Evolutionary conservation across 768 basidiomycete genomes (phyloP).

Genomic region (Scleroderma bovista): DNA sequence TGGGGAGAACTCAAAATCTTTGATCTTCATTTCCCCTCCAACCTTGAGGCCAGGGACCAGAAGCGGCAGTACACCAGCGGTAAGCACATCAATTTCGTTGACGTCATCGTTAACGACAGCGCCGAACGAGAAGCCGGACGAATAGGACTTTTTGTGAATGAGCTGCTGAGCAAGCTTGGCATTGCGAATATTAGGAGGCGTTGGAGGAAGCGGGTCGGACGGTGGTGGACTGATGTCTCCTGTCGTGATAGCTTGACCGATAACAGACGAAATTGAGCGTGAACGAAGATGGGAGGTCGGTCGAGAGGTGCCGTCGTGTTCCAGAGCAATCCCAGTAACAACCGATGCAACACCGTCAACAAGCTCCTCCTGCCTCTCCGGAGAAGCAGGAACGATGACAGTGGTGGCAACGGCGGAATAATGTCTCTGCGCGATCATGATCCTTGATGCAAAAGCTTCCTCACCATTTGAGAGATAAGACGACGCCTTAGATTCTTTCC

Average conservation of each 20-base stretch:
- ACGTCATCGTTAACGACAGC: slow-evolving; percentile 44
- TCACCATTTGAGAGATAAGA: slow-evolving; percentile 49
- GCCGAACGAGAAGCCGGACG: slow-evolving; percentile 59
- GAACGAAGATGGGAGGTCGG: slow-evolving; percentile 50
- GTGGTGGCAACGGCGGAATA: slow-evolving; percentile 69
- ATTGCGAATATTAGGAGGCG: slow-evolving; percentile 60
- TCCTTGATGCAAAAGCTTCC: slow-evolving; percentile 46
- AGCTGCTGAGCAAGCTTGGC: slow-evolving; percentile 47
- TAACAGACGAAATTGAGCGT: slow-evolving; percentile 52
- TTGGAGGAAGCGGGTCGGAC: slow-evolving; percentile 65
- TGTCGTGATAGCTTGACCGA: slow-evolving; percentile 34
- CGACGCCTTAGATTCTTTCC: slow-evolving; percentile 50
- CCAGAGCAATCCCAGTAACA: slow-evolving; percentile 31
- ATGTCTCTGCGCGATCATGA: slow-evolving; percentile 71
- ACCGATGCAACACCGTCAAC: slow-evolving; percentile 14
- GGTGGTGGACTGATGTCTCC: slow-evolving; percentile 47
- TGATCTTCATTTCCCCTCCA: slow-evolving; percentile 51
- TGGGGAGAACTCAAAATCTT: slow-evolving; percentile 37
- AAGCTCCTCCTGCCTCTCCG: slow-evolving; percentile 28
- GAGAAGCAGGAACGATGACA: slow-evolving; percentile 47
- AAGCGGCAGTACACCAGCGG: slow-evolving; percentile 61
- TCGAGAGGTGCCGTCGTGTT: slow-evolving; percentile 21
- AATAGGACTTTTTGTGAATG: slow-evolving; percentile 57
- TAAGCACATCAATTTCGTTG: slow-evolving; percentile 66
- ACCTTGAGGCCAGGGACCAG: slow-evolving; percentile 62